Evolutionary conservation across 2,329 filamentous ascomycete genomes (phyloP).

Genomic region (Fusarium stilboides): DNA sequence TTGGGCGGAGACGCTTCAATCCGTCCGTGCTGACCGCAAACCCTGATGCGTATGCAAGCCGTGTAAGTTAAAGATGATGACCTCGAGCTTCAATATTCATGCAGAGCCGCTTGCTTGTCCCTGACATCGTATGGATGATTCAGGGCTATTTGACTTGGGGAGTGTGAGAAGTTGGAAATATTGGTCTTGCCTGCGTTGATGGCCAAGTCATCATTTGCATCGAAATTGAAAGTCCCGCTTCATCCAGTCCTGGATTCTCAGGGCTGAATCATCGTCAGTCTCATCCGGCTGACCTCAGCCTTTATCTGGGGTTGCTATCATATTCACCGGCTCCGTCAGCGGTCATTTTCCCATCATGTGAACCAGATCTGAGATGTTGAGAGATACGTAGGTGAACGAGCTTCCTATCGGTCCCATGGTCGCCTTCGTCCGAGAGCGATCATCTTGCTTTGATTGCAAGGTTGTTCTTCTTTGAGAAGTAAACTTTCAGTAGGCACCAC

Average conservation of each 20-base stretch:
- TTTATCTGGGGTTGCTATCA: slow-evolving; percentile 10
- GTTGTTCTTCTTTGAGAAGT: no score
- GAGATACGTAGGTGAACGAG: background rate
- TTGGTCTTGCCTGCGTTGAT: slow-evolving; percentile 2
- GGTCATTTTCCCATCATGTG: slow-evolving; percentile 10
- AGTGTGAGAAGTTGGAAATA: background rate
- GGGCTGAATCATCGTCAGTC: slow-evolving; percentile 26
- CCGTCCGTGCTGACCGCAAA: slow-evolving; percentile 11
- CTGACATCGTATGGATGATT: slow-evolving; percentile 5
- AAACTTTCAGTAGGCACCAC: no score
- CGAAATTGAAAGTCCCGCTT: slow-evolving; percentile 10
- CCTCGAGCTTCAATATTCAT: slow-evolving; percentile 3
- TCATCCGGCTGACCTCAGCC: slow-evolving; percentile 15
- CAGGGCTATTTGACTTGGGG: no score
- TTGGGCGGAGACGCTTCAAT: slow-evolving; percentile 17
- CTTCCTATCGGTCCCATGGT: background rate
- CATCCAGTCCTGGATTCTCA: slow-evolving; percentile 41
- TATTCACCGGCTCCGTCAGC: slow-evolving; percentile 19
- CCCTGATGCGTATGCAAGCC: slow-evolving; percentile 3
- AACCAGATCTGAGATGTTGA: background rate
- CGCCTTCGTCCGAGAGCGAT: background rate
- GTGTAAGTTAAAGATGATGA: slow-evolving; percentile 11
- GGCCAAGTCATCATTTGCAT: slow-evolving; percentile 3
- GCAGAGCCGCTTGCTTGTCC: slow-evolving; percentile 22
- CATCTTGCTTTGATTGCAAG: no score